Base-by-base conservation (phyloP, 2,329 filamentous ascomycete species). In the Talaromyces sp. region DNA sequence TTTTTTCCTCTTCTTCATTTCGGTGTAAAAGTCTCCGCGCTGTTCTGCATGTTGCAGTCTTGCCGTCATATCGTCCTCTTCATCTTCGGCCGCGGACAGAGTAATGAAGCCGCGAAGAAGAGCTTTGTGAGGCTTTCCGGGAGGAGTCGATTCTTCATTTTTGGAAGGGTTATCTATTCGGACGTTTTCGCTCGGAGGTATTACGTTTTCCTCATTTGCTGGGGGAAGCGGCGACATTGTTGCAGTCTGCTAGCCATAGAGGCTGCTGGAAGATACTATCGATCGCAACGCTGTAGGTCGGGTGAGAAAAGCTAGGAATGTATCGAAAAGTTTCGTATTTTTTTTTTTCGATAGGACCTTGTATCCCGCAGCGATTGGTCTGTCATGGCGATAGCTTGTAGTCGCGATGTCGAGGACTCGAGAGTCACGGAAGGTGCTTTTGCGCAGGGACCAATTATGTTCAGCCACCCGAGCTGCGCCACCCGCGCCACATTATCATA, bases 81-180 rank as follows among this genome's bases (percentile, higher is more conserved):
- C 54, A n/a, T 65, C 65, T 54, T 54, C 31, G n/a, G 26, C 53
- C 9, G 8, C 53, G n/a, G 53, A 54, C n/a, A 54, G 53, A 8
- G 53, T 54, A 26, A 54, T 41, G 14, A 54, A 54, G 31, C 53
- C 53, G 31, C 31, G 31, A 10, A 54, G 53, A 38, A 54, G 19
- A 38, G 53, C 53, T 24, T 41, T 54, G 31, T 14, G 31, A 9
- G 53, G 31, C 31, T 54, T 54, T 4, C 2, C 4, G 5, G 10
- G 19, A 17, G 29, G 11, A 11, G 10, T 21, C 11, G 7, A 1
- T 8, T 38, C 35, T 38, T n/a, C 35, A n/a, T 38, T 38, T 38
- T n/a, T 38, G n/a, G 35, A 17, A 38, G 3, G 17, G 6, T n/a
- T 38, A 3, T 38, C 35, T 0, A 5, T 38, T 38, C 17, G 14